These are phyloP conservation scores for Globisporangium radiosum DNA, from an alignment of 352 stramenopile species.

Conservation along the genomic window DNA sequence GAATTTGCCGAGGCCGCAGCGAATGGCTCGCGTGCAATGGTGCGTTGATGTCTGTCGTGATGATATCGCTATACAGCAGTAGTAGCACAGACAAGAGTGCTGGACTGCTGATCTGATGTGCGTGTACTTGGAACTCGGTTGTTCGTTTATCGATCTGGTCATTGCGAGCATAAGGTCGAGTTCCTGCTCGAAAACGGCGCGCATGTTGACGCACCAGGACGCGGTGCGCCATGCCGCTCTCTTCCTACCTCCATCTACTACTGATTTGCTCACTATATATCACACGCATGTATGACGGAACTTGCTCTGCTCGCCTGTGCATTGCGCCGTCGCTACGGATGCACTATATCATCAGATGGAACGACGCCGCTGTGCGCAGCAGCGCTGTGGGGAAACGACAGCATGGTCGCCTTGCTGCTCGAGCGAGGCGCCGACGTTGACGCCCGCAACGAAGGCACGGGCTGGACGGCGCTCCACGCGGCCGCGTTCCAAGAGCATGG, in stretches of 20 bases:
- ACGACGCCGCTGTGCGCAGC: constrained; percentile 56
- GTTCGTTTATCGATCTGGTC: background rate
- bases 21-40: constrained; percentile 56
- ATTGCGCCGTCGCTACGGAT: too few species aligned
- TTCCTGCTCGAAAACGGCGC: constrained; percentile 50
- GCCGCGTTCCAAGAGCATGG: constrained; percentile 64
- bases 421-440: constrained; percentile 43
- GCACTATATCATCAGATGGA: constrained; percentile 27
- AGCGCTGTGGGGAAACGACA: constrained; percentile 56
- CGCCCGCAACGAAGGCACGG: constrained; percentile 54
- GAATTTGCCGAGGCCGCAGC: constrained; percentile 56
- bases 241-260: too few species aligned
- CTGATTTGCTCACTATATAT: too few species aligned
- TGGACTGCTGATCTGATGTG: background rate
- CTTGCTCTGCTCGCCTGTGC: too few species aligned
- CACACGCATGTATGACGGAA: too few species aligned
- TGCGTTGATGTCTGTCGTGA: constrained; percentile 4
- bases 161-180: constrained; percentile 27
- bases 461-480: constrained; percentile 59
- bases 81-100: background rate
- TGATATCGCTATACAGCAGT: too few species aligned
- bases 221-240: constrained; percentile 17
- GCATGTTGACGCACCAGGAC: constrained; percentile 39
- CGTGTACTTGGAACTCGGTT: background rate
- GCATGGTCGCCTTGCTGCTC: constrained; percentile 56